Evolutionary conservation across 345 rosid species (phyloP), one percentile per base, ranked within the genome.

Genomic region (Dovyalis caffra): DNA sequence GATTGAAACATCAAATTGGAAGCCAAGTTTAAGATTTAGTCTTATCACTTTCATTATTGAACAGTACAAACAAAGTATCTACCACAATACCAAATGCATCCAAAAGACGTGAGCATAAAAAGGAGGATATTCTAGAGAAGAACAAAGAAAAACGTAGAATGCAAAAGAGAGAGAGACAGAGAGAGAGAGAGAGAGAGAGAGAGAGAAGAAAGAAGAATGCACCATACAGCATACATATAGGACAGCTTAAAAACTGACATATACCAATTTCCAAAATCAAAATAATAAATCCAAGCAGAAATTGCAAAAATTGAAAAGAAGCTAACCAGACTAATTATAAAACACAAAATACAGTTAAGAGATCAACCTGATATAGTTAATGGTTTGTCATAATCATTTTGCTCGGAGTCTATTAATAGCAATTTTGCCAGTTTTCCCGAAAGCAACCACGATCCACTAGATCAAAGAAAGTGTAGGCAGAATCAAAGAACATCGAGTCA

Each of bases 361-460:
- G 62, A 40, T 38, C 34, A 86, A 91, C 99, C 99, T 84, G 99
- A 95, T 74, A 95, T 83, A 51, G 87, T 79, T 68, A 95, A 81
- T 14, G 93, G 88, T 76, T 83, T 85, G 79, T 86, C 90, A 80
- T 76, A 73, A 77, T 90, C 86, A 85, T 91, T 92, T 83, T 86
- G 89, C 83, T 90, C 97, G 29, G 87, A 83, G 76, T 95, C 98
- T 53, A 95, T 82, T 74, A 88, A 80, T 74, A 95, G 86, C 94
- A 91, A 82, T 82, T 90, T 95, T 64, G 94, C 94, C 78, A 95
- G 83, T 80, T 85, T 91, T 76, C 97, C 97, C 33, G 98, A 89
- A 78, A 92, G 89, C 82, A 91, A 81, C 95, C 97, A 91, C 28
- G 96, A 86, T 45, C 90, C 93, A 76, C 97, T 90, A 51, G 45